Evolutionary conservation across 2,329 filamentous ascomycete species (phyloP).

Genomic region (Aureobasidium subglaciale): DNA sequence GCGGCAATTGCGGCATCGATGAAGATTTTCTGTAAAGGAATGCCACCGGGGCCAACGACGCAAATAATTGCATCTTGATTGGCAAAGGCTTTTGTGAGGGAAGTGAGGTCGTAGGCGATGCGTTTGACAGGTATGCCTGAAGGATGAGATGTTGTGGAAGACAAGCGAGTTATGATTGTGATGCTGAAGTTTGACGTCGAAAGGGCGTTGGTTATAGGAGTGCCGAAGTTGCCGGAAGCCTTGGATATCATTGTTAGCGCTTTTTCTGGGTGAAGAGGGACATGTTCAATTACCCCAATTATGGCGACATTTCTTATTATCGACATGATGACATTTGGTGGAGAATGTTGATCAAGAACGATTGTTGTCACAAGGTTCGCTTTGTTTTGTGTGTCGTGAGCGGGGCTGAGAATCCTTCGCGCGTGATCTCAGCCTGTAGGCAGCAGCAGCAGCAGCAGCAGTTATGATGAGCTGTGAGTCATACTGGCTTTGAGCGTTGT

Average conservation of each 20-base stretch:
- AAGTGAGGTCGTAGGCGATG: slow-evolving; percentile 39
- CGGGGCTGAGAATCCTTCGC: neutral
- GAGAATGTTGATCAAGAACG: no score
- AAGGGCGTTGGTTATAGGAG: slow-evolving; percentile 18
- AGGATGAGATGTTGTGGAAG: slow-evolving; percentile 32
- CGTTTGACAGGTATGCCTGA: slow-evolving; percentile 20
- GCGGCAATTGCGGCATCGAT: slow-evolving; percentile 18
- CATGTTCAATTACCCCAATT: neutral
- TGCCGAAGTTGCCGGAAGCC: slow-evolving; percentile 21
- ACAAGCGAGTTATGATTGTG: slow-evolving; percentile 44
- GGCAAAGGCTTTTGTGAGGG: slow-evolving; percentile 35
- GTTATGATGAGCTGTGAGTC: no score
- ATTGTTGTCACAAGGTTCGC: no score
- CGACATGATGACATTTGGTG: neutral
- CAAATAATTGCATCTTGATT: slow-evolving; percentile 20
- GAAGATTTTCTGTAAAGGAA: slow-evolving; percentile 15
- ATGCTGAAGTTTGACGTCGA: slow-evolving; percentile 37
- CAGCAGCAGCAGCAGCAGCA: no score
- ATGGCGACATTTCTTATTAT: slow-evolving; percentile 4
- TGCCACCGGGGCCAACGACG: slow-evolving; percentile 16
- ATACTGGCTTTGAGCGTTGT: no score
- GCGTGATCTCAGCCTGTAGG: neutral
- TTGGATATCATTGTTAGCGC: neutral
- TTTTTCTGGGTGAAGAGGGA: neutral
- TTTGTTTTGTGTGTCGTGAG: neutral